Evolutionary conservation across 2,329 filamentous ascomycete species (phyloP).

Genomic region (Colletotrichum sp.): DNA sequence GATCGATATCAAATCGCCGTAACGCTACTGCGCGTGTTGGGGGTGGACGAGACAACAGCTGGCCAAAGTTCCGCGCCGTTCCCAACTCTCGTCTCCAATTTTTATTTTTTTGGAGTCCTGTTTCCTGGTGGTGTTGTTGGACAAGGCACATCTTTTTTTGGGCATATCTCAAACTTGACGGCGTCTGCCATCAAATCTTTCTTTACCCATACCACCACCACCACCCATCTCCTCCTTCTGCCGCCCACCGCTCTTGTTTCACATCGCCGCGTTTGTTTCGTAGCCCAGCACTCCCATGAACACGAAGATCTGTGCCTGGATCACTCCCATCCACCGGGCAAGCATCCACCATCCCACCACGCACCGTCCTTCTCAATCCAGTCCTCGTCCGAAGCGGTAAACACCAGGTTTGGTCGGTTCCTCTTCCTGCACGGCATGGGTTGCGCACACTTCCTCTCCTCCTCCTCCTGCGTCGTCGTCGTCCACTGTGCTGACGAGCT

Average conservation of each 20-base stretch:
- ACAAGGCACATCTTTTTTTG: constrained; percentile 3
- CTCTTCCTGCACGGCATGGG: constrained; percentile 9
- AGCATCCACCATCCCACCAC: not conserved
- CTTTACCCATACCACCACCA: not conserved
- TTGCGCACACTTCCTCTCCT: not conserved
- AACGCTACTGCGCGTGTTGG: not conserved
- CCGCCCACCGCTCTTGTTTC: constrained; percentile 20
- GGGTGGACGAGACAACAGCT: not conserved
- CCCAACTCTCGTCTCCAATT: not conserved
- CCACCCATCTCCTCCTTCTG: not conserved
- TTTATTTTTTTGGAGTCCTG: not conserved
- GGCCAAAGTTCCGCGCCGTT: not conserved
- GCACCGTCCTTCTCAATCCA: constrained; percentile 12
- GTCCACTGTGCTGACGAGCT: not conserved
- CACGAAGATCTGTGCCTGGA: constrained; percentile 10
- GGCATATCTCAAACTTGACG: constrained; percentile 16
- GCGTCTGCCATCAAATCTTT: constrained; percentile 18
- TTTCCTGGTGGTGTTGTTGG: not conserved
- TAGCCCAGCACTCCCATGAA: not conserved
- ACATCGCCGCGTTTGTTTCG: constrained; percentile 21
- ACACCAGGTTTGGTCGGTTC: constrained; percentile 8
- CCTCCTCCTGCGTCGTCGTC: not conserved
- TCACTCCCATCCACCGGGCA: not conserved
- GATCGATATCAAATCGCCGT: constrained; percentile 7
- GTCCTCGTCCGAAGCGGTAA: constrained; percentile 16